Percentiles rank a stretch among this genome's conserved stretches.
Evolutionary conservation across 2,329 filamentous ascomycete species (phyloP).

Genomic region (Zarea fungicola): DNA sequence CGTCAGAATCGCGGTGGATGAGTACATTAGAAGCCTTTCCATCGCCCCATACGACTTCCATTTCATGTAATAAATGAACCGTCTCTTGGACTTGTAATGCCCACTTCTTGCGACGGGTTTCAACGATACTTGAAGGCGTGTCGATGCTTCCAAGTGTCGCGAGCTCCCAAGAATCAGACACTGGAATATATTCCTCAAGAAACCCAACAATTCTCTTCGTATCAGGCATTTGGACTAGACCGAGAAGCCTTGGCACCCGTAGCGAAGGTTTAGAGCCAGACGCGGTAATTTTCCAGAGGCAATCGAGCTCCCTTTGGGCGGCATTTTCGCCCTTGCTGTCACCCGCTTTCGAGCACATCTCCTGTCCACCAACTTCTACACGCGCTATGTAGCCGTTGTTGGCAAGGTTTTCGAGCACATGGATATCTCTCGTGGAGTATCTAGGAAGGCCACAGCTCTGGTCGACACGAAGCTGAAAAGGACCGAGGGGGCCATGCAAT

Average conservation of each 20-base stretch:
- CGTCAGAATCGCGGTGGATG: slow-evolving; percentile 26
- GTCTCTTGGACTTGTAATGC: slow-evolving; percentile 4
- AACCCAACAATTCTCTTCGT: slow-evolving; percentile 14
- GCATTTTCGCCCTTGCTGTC: slow-evolving; percentile 11
- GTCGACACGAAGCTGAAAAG: neutral
- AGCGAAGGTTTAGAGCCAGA: slow-evolving; percentile 13
- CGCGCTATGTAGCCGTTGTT: slow-evolving; percentile 16
- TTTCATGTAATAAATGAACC: slow-evolving; percentile 18
- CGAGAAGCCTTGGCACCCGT: slow-evolving; percentile 17
- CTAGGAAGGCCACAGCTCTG: slow-evolving; percentile 8
- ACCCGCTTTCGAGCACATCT: slow-evolving; percentile 16
- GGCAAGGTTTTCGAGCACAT: slow-evolving; percentile 15
- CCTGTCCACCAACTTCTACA: slow-evolving; percentile 14
- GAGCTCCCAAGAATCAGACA: neutral
- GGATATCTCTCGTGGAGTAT: slow-evolving; percentile 16
- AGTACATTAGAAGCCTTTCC: slow-evolving; percentile 29
- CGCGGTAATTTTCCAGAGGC: slow-evolving; percentile 15
- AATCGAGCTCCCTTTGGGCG: slow-evolving; percentile 15
- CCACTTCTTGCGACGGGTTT: slow-evolving; percentile 6
- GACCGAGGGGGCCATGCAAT: neutral
- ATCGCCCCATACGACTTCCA: slow-evolving; percentile 25
- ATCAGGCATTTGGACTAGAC: slow-evolving; percentile 12
- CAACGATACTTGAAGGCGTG: slow-evolving; percentile 6
- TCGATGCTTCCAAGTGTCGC: neutral
- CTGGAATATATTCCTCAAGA: slow-evolving; percentile 14